A percentile compares a stretch with the other conserved stretches of the same genome.
Evolutionary conservation across 2,329 filamentous ascomycete species (phyloP).

Genomic region (Penicillium sp.): DNA sequence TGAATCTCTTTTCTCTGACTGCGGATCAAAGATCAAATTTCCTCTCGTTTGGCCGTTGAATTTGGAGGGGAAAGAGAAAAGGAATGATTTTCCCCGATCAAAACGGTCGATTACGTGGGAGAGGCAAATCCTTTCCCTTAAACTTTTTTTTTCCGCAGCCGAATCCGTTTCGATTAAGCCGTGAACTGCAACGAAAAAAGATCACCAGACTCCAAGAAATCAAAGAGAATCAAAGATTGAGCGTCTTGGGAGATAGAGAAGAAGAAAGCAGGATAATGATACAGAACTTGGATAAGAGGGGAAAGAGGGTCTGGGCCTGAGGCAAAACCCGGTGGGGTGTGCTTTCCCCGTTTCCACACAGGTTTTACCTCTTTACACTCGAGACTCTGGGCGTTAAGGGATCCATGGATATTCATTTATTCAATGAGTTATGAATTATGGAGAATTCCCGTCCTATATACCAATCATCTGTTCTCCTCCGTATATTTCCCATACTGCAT

Average conservation of each 20-base stretch:
- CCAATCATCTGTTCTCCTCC: not conserved
- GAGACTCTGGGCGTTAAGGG: not conserved
- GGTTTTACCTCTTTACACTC: not conserved
- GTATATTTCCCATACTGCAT: not conserved
- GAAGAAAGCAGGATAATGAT: not conserved
- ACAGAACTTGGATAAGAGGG: slow-evolving; percentile 1
- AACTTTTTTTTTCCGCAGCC: slow-evolving; percentile 18
- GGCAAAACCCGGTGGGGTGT: slow-evolving; percentile 16
- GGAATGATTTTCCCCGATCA: not conserved
- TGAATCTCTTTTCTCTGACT: not conserved
- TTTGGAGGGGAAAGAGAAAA: not conserved
- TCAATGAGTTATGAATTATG: not conserved
- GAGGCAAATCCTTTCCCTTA: slow-evolving; percentile 33
- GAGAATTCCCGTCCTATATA: not conserved
- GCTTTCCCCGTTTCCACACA: not conserved
- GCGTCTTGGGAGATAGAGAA: slow-evolving; percentile 2
- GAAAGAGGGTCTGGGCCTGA: slow-evolving; percentile 19
- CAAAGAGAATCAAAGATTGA: not conserved
- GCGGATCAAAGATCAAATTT: not conserved
- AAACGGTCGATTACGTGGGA: slow-evolving; percentile 22
- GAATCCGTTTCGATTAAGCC: slow-evolving; percentile 17
- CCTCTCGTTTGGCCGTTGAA: not conserved
- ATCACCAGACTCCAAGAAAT: not conserved
- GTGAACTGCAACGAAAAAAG: not conserved
- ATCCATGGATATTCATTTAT: not conserved